Evolutionary conservation across 306 rosid species (phyloP).

Genomic region (Malus domestica): DNA sequence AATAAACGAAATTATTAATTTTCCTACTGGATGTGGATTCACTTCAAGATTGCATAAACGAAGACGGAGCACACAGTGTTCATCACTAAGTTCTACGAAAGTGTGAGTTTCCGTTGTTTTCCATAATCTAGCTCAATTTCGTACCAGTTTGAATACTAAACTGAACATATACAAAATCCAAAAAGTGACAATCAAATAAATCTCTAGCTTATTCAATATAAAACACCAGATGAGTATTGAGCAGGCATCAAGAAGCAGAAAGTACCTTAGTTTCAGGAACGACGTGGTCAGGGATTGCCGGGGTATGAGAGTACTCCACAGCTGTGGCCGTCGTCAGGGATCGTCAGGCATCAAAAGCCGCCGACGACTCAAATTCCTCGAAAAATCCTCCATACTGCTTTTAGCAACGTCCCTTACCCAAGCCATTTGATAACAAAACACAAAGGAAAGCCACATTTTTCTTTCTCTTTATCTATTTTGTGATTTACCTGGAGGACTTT

Average conservation of each 20-base stretch:
- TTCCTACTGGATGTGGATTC: neutral
- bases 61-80: neutral
- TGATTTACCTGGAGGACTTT: slow-evolving; percentile 63
- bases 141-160: neutral
- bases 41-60: neutral
- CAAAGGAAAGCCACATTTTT: neutral
- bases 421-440: slow-evolving; percentile 46
- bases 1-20: too few species aligned
- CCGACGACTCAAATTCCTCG: slow-evolving; percentile 32
- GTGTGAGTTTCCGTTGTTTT: neutral
- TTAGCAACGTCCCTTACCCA: slow-evolving; percentile 64
- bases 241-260: neutral
- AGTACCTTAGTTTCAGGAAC: slow-evolving; percentile 90
- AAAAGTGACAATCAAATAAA: neutral
- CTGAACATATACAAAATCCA: neutral
- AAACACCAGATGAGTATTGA: neutral
- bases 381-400: slow-evolving; percentile 44
- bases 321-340: slow-evolving; percentile 84
- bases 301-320: slow-evolving; percentile 58
- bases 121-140: neutral
- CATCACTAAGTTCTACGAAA: neutral
- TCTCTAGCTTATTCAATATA: neutral
- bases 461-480: neutral
- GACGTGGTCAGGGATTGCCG: slow-evolving; percentile 50
- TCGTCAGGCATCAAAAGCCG: slow-evolving; percentile 68